Percentiles rank a stretch among this genome's conserved stretches.
These are phyloP conservation scores for Pseudocercospora musae DNA, from an alignment of 2,329 filamentous ascomycete species.

Conservation along the genomic window DNA sequence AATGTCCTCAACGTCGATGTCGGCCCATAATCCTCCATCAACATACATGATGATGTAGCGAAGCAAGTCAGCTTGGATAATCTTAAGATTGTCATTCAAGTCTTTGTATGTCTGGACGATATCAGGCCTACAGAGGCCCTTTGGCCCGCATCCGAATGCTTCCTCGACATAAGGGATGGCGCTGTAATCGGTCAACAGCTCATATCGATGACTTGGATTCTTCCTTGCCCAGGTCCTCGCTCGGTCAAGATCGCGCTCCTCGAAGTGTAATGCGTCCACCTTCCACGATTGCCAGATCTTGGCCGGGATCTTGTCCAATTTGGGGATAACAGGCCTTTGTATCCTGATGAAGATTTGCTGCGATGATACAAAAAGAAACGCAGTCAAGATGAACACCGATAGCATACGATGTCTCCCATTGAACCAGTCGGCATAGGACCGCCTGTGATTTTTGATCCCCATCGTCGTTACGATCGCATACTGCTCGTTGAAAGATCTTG, in stretches of 20 bases:
- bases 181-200: slow-evolving; percentile 66
- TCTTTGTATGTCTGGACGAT: slow-evolving; percentile 59
- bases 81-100: slow-evolving; percentile 53
- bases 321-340: background rate
- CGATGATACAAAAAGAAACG: background rate
- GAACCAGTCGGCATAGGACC: background rate
- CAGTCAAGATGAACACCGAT: background rate
- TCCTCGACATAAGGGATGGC: slow-evolving; percentile 64
- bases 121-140: slow-evolving; percentile 62
- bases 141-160: slow-evolving; percentile 55
- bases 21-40: slow-evolving; percentile 59
- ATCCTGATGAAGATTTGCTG: background rate
- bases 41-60: slow-evolving; percentile 66
- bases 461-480: background rate
- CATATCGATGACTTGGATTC: slow-evolving; percentile 64
- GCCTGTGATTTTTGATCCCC: background rate
- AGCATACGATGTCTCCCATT: background rate
- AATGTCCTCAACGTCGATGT: slow-evolving; percentile 58
- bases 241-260: slow-evolving; percentile 56
- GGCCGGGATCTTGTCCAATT: slow-evolving; percentile 43
- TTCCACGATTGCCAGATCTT: slow-evolving; percentile 80
- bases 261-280: slow-evolving; percentile 62
- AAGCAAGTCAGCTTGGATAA: slow-evolving; percentile 64
- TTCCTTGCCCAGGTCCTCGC: slow-evolving; percentile 63
- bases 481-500: background rate